Evolutionary conservation across 2,329 filamentous ascomycete genomes (phyloP).

Genomic region (Beauveria sp.): DNA sequence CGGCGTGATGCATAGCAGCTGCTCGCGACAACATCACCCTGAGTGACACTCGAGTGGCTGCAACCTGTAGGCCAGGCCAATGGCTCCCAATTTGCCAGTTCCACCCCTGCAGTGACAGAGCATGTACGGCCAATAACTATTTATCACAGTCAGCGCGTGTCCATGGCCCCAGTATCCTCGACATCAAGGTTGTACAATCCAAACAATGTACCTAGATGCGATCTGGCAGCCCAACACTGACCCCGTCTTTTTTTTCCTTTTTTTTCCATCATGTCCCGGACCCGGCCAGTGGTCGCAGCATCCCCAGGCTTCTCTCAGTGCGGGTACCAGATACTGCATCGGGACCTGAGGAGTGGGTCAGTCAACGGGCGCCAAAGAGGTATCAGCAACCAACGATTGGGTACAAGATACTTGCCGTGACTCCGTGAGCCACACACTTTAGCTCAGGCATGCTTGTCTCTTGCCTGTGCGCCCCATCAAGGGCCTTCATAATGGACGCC

Average conservation of each 20-base stretch:
- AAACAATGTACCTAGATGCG: background rate
- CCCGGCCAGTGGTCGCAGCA: background rate
- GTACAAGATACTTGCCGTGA: background rate
- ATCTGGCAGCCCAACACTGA: background rate
- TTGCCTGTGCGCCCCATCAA: background rate
- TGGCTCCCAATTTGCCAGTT: background rate
- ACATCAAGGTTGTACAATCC: slow-evolving; percentile 9
- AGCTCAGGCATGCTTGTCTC: background rate
- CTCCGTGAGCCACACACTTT: too few species aligned
- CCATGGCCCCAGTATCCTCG: background rate
- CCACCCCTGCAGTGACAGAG: background rate
- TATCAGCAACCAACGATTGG: slow-evolving; percentile 1
- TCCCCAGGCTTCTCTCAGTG: background rate
- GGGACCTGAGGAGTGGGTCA: slow-evolving; percentile 5
- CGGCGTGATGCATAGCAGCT: background rate
- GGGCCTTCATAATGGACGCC: background rate
- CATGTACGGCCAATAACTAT: background rate
- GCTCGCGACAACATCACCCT: background rate
- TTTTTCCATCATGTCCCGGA: background rate
- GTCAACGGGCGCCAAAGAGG: slow-evolving; percentile 3
- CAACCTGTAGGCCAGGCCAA: background rate
- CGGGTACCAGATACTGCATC: slow-evolving; percentile 10
- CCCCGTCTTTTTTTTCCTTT: background rate
- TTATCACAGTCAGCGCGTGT: background rate
- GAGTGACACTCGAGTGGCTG: background rate